Base-by-base conservation (phyloP, 2,329 filamentous ascomycete species). In the Akanthomyces lecanii region DNA sequence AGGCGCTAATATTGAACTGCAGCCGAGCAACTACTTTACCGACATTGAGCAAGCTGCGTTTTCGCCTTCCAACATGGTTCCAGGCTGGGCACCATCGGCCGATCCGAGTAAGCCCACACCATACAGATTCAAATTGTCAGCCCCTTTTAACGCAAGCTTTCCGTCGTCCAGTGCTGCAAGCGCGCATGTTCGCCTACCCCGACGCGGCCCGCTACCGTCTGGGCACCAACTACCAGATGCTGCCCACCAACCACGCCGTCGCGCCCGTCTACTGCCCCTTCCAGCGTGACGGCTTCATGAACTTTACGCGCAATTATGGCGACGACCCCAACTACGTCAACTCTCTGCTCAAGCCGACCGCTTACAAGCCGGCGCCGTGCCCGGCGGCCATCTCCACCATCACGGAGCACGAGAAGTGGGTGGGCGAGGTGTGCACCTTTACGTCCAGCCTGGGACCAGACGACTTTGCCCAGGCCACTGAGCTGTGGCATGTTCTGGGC, bases 21-120 rank as follows among this genome's bases (percentile, higher is more conserved):
- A 36, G 33, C 54, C 50, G 4, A 53, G 11, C 16, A 57, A 90
- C 74, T 90, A 89, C 76, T 89, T 89, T 69, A 80, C 82, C 53
- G 88, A 91, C 69, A 83, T 89, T 53, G 87, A 90, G 72, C 86
- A 90, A 73, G 82, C 84, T 0, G 84, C 85, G 0, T 90, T 90
- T 69, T 85, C 84, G 0, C 87, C 88, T 0, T 83, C 82, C 0
- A 85, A 83, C 64, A 76, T 90, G 71, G 84, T 89, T 0, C 86
- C 86, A 0, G 88, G 88, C 1, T 79, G 87, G 53, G 85, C 82
- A 59, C 81, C 85, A 0, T 84, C 83, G 0, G 83, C 85, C 7
- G 87, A 90, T 36, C 33, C 33, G 2, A 36, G 33, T 36, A 7
- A 36, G 33, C 6, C 33, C 33, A 36, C 33, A 7, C 33, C 33